Base-by-base conservation (phyloP, 2,329 filamentous ascomycete species). In the Didymella segeticola region DNA sequence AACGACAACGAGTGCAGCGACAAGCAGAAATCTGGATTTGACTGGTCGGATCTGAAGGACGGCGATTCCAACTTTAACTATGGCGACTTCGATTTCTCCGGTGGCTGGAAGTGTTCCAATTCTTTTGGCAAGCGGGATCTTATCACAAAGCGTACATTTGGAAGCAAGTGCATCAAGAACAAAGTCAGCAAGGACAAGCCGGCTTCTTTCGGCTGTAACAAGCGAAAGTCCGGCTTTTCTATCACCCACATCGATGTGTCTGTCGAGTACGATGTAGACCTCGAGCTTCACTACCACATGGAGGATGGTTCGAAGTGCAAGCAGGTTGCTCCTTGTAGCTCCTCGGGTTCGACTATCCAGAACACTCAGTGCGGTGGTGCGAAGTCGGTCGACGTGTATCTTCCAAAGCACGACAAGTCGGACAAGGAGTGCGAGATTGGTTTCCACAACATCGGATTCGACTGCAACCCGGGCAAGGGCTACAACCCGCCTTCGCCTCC, bases 311-410 rank as follows among this genome's bases (percentile, higher is more conserved):
- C 85, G 12, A 84, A 76, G 56, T 98, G 93, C 86, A 93, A 90
- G 79, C 89, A 96, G 67, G 86, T 58, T 80, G 84, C 61, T 71
- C 81, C 46, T 26, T 60, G 58, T 41, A 60, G 49, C 36, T 52
- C 41, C 17, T 56, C 53, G 14, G 90, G 90, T 67, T 87, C 86
- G 53, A 84, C 83, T 39, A 82, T 97, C 67, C 78, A 85, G 77
- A 97, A 97, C 84, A 85, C 80, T 57, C 91, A 97, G 82, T 98
- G 93, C 74, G 93, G 92, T 84, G 93, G 93, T 76, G 93, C 93
- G 61, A 91, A 83, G 72, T 87, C 86, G 53, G 91, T 97, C 57
- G 86, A 84, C 48, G 87, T 97, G 72, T 78, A 81, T 60, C 76
- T 84, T 53, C 85, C 88, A 19, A 59, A 63, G 47, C 62, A 67